A percentile compares a stretch with the other conserved stretches of the same genome.
Evolutionary conservation across 2,329 filamentous ascomycete species (phyloP).

Genomic region (Diplodia corticola): DNA sequence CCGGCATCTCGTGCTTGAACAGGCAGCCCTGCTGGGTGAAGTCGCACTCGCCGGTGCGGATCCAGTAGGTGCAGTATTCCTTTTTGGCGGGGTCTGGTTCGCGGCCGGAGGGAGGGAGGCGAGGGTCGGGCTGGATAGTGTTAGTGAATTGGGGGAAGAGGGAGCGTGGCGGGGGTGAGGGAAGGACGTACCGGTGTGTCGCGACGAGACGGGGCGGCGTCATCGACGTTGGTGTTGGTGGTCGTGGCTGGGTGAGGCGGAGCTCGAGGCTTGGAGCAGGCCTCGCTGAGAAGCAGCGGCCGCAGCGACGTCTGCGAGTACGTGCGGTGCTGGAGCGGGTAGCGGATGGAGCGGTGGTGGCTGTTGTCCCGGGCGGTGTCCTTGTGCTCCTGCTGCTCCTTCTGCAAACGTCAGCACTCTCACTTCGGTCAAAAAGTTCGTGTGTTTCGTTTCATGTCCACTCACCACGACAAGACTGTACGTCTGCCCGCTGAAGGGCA

Average conservation of each 20-base stretch:
- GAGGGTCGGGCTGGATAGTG: not conserved
- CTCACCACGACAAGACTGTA: not conserved
- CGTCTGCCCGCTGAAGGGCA: constrained; percentile 27
- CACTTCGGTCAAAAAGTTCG: too few species aligned
- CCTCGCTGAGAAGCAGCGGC: not conserved
- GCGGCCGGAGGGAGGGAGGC: constrained; percentile 40
- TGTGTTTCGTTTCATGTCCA: too few species aligned
- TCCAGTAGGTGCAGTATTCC: constrained; percentile 86
- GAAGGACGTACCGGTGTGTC: not conserved
- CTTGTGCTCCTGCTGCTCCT: not conserved
- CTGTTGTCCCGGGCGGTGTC: not conserved
- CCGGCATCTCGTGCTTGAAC: constrained; percentile 90
- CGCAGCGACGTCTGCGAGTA: not conserved
- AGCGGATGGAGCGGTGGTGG: not conserved
- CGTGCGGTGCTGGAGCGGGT: not conserved
- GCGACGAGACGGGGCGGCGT: not conserved
- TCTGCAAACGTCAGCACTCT: not conserved
- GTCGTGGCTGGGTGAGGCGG: too few species aligned
- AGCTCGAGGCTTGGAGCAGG: not conserved
- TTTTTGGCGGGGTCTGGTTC: constrained; percentile 57
- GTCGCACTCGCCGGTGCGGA: constrained; percentile 79
- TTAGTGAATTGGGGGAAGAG: not conserved
- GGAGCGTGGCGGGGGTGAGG: not conserved
- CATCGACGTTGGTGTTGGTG: too few species aligned
- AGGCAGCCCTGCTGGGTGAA: constrained; percentile 84